Evolutionary conservation across 1,284 basidiomycete genomes (phyloP), one percentile per base, ranked within the genome.

Genomic region (Trametes versicolor): DNA sequence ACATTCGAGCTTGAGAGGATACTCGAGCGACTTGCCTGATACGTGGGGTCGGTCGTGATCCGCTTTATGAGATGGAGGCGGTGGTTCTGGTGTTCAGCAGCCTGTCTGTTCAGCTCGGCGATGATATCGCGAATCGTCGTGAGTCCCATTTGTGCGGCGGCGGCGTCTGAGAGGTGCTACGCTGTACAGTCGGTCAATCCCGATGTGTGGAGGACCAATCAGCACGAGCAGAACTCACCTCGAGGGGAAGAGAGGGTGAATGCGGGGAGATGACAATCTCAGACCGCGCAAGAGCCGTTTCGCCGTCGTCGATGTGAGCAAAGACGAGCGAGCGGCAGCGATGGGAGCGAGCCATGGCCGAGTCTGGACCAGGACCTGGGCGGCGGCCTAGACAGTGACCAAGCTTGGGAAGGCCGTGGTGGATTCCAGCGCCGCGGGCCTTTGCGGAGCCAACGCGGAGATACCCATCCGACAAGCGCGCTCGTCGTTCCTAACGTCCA

Each of bases 101-200:
- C 68, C 62, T 70, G 68, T 41, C 68, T 58, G 58, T 67, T 70
- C 59, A 70, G 68, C 60, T 70, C 68, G 47, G 61, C 65, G 64
- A 70, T 70, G 62, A 70, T 63, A 52, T 70, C 64, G 62, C 66
- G 63, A 57, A 70, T 70, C 15, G 68, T 69, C n/a, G 61, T 63
- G 29, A 67, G 53, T 27, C 65, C 65, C 68, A 69, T 69, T 23
- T 53, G 52, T 57, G 39, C 12, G 4, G 47, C 34, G 23, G 9
- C 43, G 8, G 19, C 41, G 34, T 36, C 4, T 7, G 32, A 15
- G 21, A 6, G 8, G 49, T 21, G 53, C 47, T 47, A 47, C 23
- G 53, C 47, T 47, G 52, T n/a, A 25, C 5, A 19, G 19, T 19
- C 43, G 13, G 32, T 52, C n/a, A 56, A 47, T 45, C 19, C 52